Evolutionary conservation across 2,329 filamentous ascomycete species (phyloP), one percentile per base, ranked within the genome.

Genomic region (Botryotinia convoluta): DNA sequence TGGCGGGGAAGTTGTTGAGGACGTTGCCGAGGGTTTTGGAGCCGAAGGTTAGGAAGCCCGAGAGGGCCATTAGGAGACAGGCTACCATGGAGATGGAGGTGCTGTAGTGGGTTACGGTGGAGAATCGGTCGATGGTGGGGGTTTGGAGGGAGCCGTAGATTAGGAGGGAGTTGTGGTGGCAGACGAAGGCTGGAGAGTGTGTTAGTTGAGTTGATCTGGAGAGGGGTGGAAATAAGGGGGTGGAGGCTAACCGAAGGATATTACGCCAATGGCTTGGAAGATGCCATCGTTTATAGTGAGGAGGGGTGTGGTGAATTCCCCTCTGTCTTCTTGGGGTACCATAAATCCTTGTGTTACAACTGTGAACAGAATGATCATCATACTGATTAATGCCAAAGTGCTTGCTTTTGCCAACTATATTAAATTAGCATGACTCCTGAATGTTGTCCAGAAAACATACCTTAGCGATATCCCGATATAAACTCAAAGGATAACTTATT

Each of bases 391-490:
- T 42, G 96, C 96, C 79, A 98, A 86, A 14, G 95, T 96, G 80
- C 94, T 98, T 79, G 96, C 96, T 88, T 97, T 98, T 64, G 96
- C 94, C 81, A 99, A 87, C 94, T 97, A 82, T 71, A 39, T 6
- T 14, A 4, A 32, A 29, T 69, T 39, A 71, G 63, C 44, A 37
- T 42, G 39, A 8, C 29, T 35, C 4, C 16, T 59, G 16, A 10
- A 59, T n/a, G 9, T 22, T 3, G 29, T 32, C 8, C 1, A n/a
- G 22, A 29, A 32, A 26, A 76, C 86, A 80, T 83, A 95, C 93
- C 91, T 98, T 98, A 73, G 96, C 92, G 84, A 99, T 99, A 82
- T 99, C 96, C 78, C 96, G 88, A 84, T 99, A 99, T 72, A 99
- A 84, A 70, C 94, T 97, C 80, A 99, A 84, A 8, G 96, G 96